Conservation (phyloP, 306 rosid species). For the Acacia acuminata region DNA sequence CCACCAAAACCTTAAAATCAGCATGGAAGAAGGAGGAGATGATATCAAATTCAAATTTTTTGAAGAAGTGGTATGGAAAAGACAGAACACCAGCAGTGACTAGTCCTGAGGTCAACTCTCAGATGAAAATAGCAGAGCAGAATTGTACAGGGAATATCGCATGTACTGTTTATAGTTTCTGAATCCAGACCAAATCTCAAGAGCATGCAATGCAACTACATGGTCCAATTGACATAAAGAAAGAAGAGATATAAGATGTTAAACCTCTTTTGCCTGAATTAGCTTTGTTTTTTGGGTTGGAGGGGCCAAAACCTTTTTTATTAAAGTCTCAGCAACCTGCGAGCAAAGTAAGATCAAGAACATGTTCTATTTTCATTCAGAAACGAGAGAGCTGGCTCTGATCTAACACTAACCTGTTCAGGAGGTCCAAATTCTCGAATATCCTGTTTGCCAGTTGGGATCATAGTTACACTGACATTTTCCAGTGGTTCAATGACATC, state of each 20-base stretch:
- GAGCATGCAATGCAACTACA: background rate
- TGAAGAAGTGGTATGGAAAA: background rate
- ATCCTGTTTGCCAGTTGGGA: constrained; percentile 75
- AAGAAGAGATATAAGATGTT: constrained; percentile 4
- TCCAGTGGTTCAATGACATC: constrained; percentile 95
- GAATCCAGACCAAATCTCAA: constrained; percentile 1
- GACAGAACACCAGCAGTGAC: background rate
- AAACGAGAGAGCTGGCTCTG: background rate
- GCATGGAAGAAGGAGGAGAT: background rate
- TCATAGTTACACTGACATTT: constrained; percentile 72
- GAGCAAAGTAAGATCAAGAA: constrained; percentile 21
- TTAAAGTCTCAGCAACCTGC: constrained; percentile 84
- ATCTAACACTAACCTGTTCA: constrained; percentile 52
- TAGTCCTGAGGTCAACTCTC: background rate
- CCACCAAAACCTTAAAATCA: background rate
- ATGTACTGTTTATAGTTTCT: background rate
- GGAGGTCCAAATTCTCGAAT: constrained; percentile 89
- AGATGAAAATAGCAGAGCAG: constrained; percentile 7
- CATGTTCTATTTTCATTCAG: background rate
- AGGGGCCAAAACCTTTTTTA: constrained; percentile 84
- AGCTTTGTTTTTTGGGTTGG: constrained; percentile 89
- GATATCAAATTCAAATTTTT: constrained; percentile 4
- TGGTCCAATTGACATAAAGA: background rate
- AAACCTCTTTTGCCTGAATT: constrained; percentile 83
- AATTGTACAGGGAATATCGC: background rate